A percentile compares a stretch with the other conserved stretches of the same genome.
Evolutionary conservation across 805 yeast genomes (phyloP).

Genomic region (Candida manassasensis): DNA sequence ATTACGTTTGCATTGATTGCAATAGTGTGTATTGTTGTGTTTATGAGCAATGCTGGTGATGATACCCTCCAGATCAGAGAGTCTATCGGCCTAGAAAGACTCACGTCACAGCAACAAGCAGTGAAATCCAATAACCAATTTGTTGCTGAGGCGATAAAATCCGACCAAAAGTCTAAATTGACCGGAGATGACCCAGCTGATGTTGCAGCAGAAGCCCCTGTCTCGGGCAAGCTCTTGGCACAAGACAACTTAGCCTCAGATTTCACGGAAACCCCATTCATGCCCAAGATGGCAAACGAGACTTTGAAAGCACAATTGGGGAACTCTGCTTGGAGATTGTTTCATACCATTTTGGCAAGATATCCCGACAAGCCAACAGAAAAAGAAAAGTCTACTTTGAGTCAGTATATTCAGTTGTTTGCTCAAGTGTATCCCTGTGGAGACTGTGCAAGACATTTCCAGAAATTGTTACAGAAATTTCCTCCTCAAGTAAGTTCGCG

Average conservation of each 20-base stretch:
- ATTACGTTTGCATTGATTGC: constrained; percentile 2
- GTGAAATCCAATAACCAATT: background rate
- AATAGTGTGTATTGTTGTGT: constrained; percentile 1
- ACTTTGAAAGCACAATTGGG: constrained; percentile 82
- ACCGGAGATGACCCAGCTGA: constrained; percentile 1
- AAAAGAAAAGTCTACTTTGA: constrained; percentile 59
- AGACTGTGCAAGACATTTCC: constrained; percentile 93
- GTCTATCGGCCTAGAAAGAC: background rate
- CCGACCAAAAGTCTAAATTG: constrained; percentile 3
- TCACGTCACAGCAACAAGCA: background rate
- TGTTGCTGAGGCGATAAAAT: too few relatives aligned
- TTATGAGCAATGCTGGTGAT: constrained; percentile 6
- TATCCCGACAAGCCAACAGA: constrained; percentile 78
- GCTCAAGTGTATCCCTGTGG: constrained; percentile 96
- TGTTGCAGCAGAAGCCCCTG: background rate
- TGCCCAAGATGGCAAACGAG: constrained; percentile 93
- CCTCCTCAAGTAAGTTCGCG: constrained; percentile 85
- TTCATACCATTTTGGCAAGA: constrained; percentile 89
- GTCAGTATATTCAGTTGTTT: constrained; percentile 63
- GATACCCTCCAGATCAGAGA: constrained; percentile 1
- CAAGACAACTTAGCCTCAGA: constrained; percentile 7
- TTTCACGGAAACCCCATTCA: constrained; percentile 51
- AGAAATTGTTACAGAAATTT: constrained; percentile 54
- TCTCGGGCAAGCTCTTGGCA: background rate
- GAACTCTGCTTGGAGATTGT: constrained; percentile 81